Conservation (phyloP, 164 flowering plant species). For the Protea cynaroides region DNA sequence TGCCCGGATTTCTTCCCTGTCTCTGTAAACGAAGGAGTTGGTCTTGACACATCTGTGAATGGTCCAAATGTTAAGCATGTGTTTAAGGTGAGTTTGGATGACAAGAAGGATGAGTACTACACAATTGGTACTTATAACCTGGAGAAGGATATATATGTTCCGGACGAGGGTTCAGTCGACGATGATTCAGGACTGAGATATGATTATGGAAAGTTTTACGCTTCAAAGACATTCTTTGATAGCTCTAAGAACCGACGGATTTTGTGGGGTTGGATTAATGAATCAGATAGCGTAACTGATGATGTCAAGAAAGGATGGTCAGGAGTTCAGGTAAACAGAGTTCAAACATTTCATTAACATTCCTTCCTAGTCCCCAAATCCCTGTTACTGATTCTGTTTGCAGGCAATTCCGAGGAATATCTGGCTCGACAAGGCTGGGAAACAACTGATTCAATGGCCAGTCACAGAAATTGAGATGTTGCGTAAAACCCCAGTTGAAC, state of each 20-base stretch:
- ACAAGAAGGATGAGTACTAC: constrained; percentile 29
- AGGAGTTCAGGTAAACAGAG: constrained; percentile 22
- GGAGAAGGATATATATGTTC: constrained; percentile 24
- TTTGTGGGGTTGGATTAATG: constrained; percentile 48
- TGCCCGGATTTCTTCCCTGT: constrained; percentile 78
- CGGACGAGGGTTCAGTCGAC: constrained; percentile 17
- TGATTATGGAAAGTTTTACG: constrained; percentile 66
- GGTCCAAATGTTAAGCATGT: constrained; percentile 37
- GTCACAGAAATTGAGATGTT: constrained; percentile 36
- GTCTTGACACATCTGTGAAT: constrained; percentile 38
- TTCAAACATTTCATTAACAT: too few species aligned
- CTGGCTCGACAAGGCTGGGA: constrained; percentile 39
- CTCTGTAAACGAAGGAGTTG: constrained; percentile 10
- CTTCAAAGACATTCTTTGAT: constrained; percentile 55
- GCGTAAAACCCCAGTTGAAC: constrained; percentile 14
- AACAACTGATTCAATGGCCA: constrained; percentile 59
- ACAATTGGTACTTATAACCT: constrained; percentile 33
- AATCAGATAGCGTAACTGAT: constrained; percentile 11
- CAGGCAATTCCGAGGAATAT: constrained; percentile 49
- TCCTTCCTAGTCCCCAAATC: too few species aligned
- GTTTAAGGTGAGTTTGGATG: constrained; percentile 36
- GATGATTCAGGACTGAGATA: constrained; percentile 26
- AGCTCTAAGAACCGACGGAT: constrained; percentile 31
- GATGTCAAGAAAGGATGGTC: constrained; percentile 26
- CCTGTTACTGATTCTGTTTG: neutral